Conservation (phyloP, 306 rosid genomes). For the Prunus mongolica region DNA sequence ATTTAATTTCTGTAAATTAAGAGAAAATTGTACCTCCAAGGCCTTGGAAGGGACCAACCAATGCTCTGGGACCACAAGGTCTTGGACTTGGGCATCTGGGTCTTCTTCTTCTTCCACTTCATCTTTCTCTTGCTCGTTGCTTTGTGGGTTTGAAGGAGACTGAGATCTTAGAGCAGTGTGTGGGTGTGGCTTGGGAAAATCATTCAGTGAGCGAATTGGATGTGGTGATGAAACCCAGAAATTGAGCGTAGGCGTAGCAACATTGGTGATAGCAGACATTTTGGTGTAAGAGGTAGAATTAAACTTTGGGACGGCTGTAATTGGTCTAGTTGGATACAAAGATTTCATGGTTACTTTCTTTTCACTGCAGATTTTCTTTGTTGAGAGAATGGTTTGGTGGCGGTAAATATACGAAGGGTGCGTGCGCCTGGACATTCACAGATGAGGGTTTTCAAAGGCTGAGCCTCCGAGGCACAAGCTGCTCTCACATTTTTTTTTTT, state of each 20-base stretch:
- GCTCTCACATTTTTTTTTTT: too few species aligned
- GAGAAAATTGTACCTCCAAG: constrained; percentile 44
- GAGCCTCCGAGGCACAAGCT: too few species aligned
- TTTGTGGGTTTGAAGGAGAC: constrained; percentile 26
- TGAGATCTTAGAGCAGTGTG: constrained; percentile 28
- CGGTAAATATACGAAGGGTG: too few species aligned
- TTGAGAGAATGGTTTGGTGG: too few species aligned
- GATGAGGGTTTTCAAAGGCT: too few species aligned
- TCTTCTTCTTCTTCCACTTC: constrained; percentile 4
- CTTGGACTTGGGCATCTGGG: constrained; percentile 46
- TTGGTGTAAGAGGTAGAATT: constrained; percentile 6
- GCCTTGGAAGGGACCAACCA: constrained; percentile 73
- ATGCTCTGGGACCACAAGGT: constrained; percentile 60
- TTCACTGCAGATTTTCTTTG: too few species aligned
- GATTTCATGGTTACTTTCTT: constrained; percentile 22
- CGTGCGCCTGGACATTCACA: too few species aligned
- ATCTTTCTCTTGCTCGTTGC: constrained; percentile 1
- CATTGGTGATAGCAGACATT: neutral
- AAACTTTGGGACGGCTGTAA: neutral
- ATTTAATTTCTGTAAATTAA: neutral
- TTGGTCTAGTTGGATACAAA: constrained; percentile 16
- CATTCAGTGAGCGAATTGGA: neutral
- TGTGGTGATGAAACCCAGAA: constrained; percentile 25
- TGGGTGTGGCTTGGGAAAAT: neutral
- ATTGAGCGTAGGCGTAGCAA: neutral